Base-by-base conservation (phyloP, 495 filamentous ascomycete genomes). In the Cenococcum geophilum region DNA sequence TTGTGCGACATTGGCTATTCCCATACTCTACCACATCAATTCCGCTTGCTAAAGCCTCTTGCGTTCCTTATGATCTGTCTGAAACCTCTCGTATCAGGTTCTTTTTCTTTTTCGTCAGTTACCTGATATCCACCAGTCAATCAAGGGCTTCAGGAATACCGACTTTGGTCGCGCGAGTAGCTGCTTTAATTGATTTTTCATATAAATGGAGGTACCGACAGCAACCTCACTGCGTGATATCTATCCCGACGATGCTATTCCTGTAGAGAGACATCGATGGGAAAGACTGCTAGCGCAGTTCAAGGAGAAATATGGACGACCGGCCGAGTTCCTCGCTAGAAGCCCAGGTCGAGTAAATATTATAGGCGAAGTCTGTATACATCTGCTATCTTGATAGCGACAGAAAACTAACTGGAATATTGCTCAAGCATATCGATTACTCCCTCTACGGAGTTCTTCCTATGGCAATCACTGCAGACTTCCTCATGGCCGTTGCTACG, bases 321-420 rank as follows among this genome's bases (percentile, higher is more conserved):
- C 74, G 12, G 84, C 92, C 1, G 81, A 90, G 47, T 97, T 96
- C 68, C 83, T 97, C 6, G 82, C 93, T 1, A 84, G 93, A 51
- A 95, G 91, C 60, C 93, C 93, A 0, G 93, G 93, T 54, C 82
- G 93, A 59, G 93, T 98, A 61, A 97, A 97, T 78, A 93, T 98
- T 72, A 97, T 98, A 68, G 93, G 93, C 71, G 93, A 98, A 59
- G 74, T 76, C 65, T 25, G 63, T 43, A 34, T 60, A 22, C n/a
- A 22, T 57, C 11, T 23, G 5, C 14, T 45, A 34, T 43, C 5
- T 2, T n/a, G 40, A 14, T 6, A 1, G 16, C 5, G 10, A 43
- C 14, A n/a, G n/a, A 16, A 60, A 20, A 57, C 65, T 65, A 37
- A 65, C 32, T 16, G 35, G 1, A 45, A 20, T 27, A 10, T 32